Evolutionary conservation across 2,329 filamentous ascomycete species (phyloP).

Genomic region (Penicillium thymicola): DNA sequence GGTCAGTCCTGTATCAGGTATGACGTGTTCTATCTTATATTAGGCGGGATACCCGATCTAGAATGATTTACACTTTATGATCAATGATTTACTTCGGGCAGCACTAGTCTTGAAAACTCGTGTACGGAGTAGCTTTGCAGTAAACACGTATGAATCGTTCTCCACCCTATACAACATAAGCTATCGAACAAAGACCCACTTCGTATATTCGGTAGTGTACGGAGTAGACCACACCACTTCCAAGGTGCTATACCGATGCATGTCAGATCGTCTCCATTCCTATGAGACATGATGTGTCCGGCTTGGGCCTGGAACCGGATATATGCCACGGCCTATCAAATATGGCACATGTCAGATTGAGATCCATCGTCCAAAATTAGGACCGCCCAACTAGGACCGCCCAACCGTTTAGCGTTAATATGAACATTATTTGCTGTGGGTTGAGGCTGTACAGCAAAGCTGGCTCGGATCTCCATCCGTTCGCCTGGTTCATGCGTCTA

Average conservation of each 20-base stretch:
- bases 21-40: slow-evolving; percentile 7
- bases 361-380: not conserved
- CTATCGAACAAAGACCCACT: not conserved
- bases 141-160: not conserved
- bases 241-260: slow-evolving; percentile 1
- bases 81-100: not conserved
- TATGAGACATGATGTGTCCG: not conserved
- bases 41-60: not conserved
- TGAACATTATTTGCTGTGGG: not conserved
- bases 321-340: not conserved
- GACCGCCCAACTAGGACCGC: not conserved
- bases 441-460: slow-evolving; percentile 8
- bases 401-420: not conserved
- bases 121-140: not conserved
- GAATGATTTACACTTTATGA: not conserved
- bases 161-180: not conserved
- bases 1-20: not conserved
- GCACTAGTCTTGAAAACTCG: not conserved
- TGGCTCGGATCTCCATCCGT: slow-evolving; percentile 2
- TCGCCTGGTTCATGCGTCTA: not conserved
- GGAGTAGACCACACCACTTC: not conserved
- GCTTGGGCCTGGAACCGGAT: not conserved
- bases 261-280: not conserved
- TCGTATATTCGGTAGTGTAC: not conserved
- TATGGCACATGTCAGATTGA: not conserved